Evolutionary conservation across 2,329 filamentous ascomycete species (phyloP).

Genomic region (Amesomyces nigricolor): DNA sequence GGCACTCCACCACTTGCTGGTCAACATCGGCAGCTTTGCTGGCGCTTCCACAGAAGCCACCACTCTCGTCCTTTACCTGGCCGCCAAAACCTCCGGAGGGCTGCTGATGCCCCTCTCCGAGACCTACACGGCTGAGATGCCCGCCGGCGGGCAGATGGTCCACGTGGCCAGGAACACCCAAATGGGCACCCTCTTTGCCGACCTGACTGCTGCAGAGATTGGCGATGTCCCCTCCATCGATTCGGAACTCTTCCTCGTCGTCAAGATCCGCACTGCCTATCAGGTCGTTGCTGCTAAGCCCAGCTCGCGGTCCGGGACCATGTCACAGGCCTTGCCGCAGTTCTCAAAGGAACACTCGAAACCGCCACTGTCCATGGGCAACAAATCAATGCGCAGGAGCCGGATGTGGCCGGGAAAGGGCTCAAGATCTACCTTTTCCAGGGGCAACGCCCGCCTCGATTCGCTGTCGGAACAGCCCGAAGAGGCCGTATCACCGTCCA

Average conservation of each 20-base stretch:
- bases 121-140: conserved; percentile 72
- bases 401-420: conserved; percentile 65
- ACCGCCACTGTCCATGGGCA: conserved; percentile 44
- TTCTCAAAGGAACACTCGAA: conserved; percentile 42
- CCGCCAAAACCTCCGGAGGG: conserved; percentile 61
- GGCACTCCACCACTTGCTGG: conserved; percentile 71
- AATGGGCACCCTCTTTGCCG: conserved; percentile 80
- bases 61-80: conserved; percentile 72
- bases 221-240: conserved; percentile 57
- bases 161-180: conserved; percentile 59
- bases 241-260: conserved; percentile 74
- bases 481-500: conserved; percentile 33
- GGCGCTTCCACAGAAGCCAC: conserved; percentile 71
- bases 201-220: conserved; percentile 72
- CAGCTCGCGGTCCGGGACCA: conserved; percentile 46
- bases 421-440: conserved; percentile 49
- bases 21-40: conserved; percentile 78
- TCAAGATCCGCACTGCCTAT: conserved; percentile 64
- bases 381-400: conserved; percentile 54
- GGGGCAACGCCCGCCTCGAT: conserved; percentile 49
- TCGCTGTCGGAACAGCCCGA: conserved; percentile 50
- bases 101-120: conserved; percentile 69
- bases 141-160: conserved; percentile 65
- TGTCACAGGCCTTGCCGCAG: conserved; percentile 33
- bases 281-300: conserved; percentile 45